Evolutionary conservation across 1,284 basidiomycete species (phyloP).

Genomic region (Moesziomyces parantarcticus): DNA sequence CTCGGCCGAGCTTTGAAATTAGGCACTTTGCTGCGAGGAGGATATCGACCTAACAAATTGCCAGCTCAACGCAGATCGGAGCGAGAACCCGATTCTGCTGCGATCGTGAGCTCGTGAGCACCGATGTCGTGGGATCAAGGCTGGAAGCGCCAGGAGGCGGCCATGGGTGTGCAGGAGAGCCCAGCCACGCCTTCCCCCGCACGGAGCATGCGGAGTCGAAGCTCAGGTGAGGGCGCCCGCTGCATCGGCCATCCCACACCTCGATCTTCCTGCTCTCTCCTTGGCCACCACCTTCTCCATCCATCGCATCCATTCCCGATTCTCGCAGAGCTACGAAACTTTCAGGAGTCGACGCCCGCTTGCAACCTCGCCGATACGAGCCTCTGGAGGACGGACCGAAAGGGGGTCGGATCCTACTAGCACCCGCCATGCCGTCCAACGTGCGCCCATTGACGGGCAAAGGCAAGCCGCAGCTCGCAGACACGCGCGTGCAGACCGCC

Average conservation of each 20-base stretch:
- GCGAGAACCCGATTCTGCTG: background rate
- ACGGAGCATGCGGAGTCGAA: too few species aligned
- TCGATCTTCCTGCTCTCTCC: too few species aligned
- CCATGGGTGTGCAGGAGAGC: too few species aligned
- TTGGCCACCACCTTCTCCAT: too few species aligned
- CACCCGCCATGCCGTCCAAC: constrained; percentile 37
- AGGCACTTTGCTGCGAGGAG: background rate
- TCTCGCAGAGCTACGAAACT: too few species aligned
- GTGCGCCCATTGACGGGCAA: constrained; percentile 47
- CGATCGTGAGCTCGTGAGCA: background rate
- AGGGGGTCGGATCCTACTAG: background rate
- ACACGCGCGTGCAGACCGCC: constrained; percentile 20
- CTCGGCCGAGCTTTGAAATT: background rate
- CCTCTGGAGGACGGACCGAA: background rate
- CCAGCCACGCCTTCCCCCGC: too few species aligned
- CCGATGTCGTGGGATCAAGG: background rate
- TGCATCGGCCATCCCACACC: too few species aligned
- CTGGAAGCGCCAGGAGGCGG: too few species aligned
- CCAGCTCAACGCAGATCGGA: background rate
- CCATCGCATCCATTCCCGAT: too few species aligned
- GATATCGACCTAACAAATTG: background rate
- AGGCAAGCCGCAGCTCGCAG: constrained; percentile 2
- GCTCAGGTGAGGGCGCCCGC: too few species aligned
- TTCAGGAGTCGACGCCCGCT: too few species aligned
- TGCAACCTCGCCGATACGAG: background rate